A percentile compares a stretch with the other conserved stretches of the same genome.
phyloP scores from a whole-genome alignment of 2,329 filamentous ascomycete species.

The Aspergillus fijiensis region DNA sequence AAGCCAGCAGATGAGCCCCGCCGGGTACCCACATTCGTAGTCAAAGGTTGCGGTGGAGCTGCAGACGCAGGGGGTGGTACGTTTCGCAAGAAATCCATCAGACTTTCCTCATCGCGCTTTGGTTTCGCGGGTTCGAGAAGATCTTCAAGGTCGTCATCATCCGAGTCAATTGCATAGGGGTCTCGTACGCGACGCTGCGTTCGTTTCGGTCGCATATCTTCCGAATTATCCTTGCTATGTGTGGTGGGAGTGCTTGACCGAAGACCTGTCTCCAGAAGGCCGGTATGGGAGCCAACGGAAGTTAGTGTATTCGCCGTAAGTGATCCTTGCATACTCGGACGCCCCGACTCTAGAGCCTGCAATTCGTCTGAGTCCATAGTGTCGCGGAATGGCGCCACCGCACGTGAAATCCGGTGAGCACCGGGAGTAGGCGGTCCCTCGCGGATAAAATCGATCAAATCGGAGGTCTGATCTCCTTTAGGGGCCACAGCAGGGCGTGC shows the following conservation, averaged over 20 bases:
- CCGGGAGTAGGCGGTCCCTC: constrained; percentile 70
- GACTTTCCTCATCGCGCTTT: constrained; percentile 46
- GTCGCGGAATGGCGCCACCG: constrained; percentile 79
- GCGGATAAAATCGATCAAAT: constrained; percentile 93
- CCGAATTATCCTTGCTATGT: constrained; percentile 20
- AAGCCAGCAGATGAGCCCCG: constrained; percentile 19
- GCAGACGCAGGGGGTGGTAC: constrained; percentile 42
- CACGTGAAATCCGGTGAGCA: constrained; percentile 72
- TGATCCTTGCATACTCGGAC: constrained; percentile 51
- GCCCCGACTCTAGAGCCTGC: constrained; percentile 32
- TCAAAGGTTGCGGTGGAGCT: constrained; percentile 32
- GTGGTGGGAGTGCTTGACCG: background rate
- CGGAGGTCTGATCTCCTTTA: constrained; percentile 68
- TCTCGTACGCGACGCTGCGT: constrained; percentile 79
- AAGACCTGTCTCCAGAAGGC: constrained; percentile 53
- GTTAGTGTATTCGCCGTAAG: constrained; percentile 49
- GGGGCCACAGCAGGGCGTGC: constrained; percentile 70
- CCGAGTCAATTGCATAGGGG: constrained; percentile 82
- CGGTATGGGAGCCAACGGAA: constrained; percentile 72
- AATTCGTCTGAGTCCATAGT: constrained; percentile 84
- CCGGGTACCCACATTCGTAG: constrained; percentile 20
- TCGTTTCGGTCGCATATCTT: constrained; percentile 60
- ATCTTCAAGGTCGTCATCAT: constrained; percentile 65
- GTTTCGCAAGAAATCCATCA: constrained; percentile 50
- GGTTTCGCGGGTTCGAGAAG: constrained; percentile 46